Base-by-base conservation (phyloP, 768 basidiomycete species). In the Gloeostereum incarnatum region DNA sequence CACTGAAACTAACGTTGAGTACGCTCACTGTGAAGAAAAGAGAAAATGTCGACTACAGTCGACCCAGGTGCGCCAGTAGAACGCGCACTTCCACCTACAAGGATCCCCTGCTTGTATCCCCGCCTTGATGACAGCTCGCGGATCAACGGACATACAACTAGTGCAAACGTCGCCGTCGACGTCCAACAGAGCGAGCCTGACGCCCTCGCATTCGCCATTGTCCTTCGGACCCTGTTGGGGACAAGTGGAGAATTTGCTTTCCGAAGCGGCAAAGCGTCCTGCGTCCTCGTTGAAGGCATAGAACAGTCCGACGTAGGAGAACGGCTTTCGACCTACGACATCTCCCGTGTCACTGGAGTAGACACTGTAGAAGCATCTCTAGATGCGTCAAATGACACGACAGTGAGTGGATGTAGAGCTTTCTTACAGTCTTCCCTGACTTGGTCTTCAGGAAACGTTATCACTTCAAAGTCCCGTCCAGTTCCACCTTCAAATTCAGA, bases 161-260 rank as follows among this genome's bases (percentile, higher is more conserved):
- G 19, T 14, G 35, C 19, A 9, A 22, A 10, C 9, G 14, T 35
- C 10, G 19, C 7, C 23, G 19, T 35, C 35, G 23, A 20, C 11
- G 13, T 22, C 23, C 23, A 5, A 19, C 13, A 6, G 19, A 8
- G 18, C 5, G 23, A 10, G 23, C 6, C 14, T 10, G 35, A 35
- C 23, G 18, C 20, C 19, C 6, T 35, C 35, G 35, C 18, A 22
- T 35, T 35, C 19, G 35, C 35, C 8, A 19, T 6, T 6, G 35
- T 35, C 7, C 23, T 35, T 10, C 35, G 35, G 10, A 7, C 35
- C 5, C 20, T 35, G 6, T 14, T 35, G 6, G 35, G 6, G 5
- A 35, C 35, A 9, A 9, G 9, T 22, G 35, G 35, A 17, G 35
- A 35, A 22, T 35, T 35, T 14, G 5, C 35, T 10, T 35, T 35